Percentiles rank a stretch among this genome's conserved stretches.
Evolutionary conservation across 2,329 filamentous ascomycete species (phyloP).

Genomic region (Apiospora koreana): DNA sequence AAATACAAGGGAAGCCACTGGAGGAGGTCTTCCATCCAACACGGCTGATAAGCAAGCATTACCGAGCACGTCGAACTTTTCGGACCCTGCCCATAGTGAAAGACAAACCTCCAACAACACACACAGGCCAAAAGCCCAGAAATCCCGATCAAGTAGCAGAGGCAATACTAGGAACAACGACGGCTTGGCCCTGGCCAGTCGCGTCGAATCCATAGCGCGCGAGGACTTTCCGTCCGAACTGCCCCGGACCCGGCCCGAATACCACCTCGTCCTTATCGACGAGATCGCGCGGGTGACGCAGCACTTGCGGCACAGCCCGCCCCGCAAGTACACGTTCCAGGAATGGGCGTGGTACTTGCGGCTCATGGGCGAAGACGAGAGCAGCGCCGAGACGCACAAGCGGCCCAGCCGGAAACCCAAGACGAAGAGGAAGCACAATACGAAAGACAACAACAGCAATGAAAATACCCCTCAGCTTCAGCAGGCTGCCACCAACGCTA

Average conservation of each 20-base stretch:
- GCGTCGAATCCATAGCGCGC: slow-evolving; percentile 19
- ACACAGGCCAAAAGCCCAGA: neutral
- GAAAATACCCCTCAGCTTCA: neutral
- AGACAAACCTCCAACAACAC: neutral
- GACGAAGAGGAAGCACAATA: neutral
- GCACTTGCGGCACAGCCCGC: slow-evolving; percentile 59
- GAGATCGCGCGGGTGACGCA: slow-evolving; percentile 69
- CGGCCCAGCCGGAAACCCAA: slow-evolving; percentile 27
- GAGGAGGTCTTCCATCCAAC: neutral
- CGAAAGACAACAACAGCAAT: neutral
- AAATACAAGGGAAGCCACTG: neutral
- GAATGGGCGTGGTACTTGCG: slow-evolving; percentile 86
- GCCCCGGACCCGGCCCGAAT: slow-evolving; percentile 47
- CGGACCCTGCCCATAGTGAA: neutral
- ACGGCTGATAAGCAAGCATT: neutral
- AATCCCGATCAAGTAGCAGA: neutral
- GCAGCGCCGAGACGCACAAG: slow-evolving; percentile 50
- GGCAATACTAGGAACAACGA: neutral
- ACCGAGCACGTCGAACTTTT: neutral
- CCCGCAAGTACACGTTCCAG: slow-evolving; percentile 73
- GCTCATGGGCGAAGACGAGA: slow-evolving; percentile 70
- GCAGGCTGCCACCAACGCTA: neutral
- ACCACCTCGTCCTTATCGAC: slow-evolving; percentile 67
- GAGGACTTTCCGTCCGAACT: slow-evolving; percentile 41
- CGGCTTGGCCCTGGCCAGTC: neutral